Conservation (phyloP, 202 grass and related monocot genomes). For the Thinopyrum obtusiflorum region DNA sequence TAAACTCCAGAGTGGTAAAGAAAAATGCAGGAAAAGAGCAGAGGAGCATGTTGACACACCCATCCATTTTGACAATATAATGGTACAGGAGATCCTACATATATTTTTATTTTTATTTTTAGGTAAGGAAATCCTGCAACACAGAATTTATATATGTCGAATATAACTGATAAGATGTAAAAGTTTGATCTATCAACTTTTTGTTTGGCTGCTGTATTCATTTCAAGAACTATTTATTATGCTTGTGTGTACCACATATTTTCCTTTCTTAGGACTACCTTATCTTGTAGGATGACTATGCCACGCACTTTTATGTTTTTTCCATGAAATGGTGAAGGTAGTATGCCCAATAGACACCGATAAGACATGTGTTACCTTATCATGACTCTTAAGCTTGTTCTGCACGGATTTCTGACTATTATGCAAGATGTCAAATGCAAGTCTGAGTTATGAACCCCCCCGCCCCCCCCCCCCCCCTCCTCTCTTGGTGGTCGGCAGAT, state of each 20-base stretch:
- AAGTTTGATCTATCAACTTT: background rate
- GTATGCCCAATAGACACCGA: background rate
- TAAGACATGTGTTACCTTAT: constrained; percentile 55
- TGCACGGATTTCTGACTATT: constrained; percentile 60
- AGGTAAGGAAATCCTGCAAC: background rate
- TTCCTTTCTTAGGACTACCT: background rate
- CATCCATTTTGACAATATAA: too few species aligned
- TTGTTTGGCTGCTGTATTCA: background rate
- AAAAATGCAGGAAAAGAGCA: too few species aligned
- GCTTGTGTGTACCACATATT: background rate
- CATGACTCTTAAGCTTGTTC: constrained; percentile 72
- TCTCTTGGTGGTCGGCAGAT: too few species aligned
- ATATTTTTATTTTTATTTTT: too few species aligned
- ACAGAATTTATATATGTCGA: background rate
- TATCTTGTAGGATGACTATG: background rate
- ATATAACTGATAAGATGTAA: background rate
- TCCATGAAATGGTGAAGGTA: background rate
- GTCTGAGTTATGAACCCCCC: constrained; percentile 38
- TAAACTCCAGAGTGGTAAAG: too few species aligned
- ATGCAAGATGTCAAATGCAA: constrained; percentile 76
- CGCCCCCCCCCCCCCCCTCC: too few species aligned
- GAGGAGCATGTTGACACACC: too few species aligned
- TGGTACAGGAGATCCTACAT: too few species aligned
- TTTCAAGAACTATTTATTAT: background rate
- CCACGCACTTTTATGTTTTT: background rate